Conservation (phyloP, 352 stramenopile genomes). For the Globisporangium nagaii region DNA sequence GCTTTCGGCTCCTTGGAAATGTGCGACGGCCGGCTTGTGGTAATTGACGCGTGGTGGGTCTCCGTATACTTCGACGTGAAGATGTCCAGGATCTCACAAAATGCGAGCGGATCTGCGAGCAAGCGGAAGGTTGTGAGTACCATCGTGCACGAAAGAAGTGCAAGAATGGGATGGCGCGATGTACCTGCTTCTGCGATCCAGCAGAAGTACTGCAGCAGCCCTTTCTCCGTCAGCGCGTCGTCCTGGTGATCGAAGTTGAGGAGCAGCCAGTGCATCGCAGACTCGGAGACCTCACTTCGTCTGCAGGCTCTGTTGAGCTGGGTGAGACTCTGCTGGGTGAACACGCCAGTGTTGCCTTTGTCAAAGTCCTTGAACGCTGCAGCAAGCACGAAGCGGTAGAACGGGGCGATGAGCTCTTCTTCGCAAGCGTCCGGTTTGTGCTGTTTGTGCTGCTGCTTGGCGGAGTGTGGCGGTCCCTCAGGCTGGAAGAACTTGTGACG, state of each 20-base stretch:
- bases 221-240: slow-evolving; percentile 38
- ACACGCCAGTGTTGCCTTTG: slow-evolving; percentile 16
- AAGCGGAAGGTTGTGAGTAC: neutral
- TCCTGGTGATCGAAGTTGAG: slow-evolving; percentile 45
- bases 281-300: slow-evolving; percentile 16
- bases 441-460: slow-evolving; percentile 11
- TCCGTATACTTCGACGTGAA: slow-evolving; percentile 59
- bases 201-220: slow-evolving; percentile 61
- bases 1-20: slow-evolving; percentile 10
- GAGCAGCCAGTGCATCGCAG: slow-evolving; percentile 41
- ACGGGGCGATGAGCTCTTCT: slow-evolving; percentile 38
- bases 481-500: slow-evolving; percentile 56
- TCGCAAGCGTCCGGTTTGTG: neutral
- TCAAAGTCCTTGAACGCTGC: slow-evolving; percentile 50
- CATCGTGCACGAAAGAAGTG: neutral
- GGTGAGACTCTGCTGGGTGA: slow-evolving; percentile 28
- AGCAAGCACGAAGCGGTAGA: slow-evolving; percentile 63
- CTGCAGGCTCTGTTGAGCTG: slow-evolving; percentile 42
- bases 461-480: slow-evolving; percentile 13
- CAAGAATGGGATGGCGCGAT: neutral
- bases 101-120: slow-evolving; percentile 43
- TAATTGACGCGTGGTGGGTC: slow-evolving; percentile 44
- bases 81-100: slow-evolving; percentile 50
- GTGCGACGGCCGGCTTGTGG: slow-evolving; percentile 9
- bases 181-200: slow-evolving; percentile 63